Base-by-base conservation (phyloP, 2,329 filamentous ascomycete species). In the Rhynchosporium agropyri region DNA sequence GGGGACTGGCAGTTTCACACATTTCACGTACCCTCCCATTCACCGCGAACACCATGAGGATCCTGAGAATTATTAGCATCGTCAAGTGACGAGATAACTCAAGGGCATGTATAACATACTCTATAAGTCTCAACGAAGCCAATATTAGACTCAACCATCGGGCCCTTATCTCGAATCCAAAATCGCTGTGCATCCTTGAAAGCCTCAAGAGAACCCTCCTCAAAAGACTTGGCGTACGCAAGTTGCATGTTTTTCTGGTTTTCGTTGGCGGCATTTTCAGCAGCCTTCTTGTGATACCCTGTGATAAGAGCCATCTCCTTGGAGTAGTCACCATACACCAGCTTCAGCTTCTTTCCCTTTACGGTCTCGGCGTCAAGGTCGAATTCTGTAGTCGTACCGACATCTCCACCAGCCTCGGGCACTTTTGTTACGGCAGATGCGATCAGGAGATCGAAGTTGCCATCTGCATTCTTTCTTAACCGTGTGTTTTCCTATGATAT, bases 101-200 rank as follows among this genome's bases (percentile, higher is more conserved):
- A 8, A 12, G 8, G 15, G 29, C 7, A 54, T 15, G 3, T 28
- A 20, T 9, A 28, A 20, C 51, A 29, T 54, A 54, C 51, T 69
- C 91, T 82, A 75, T 95, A 95, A 0, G 90, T 92, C 78, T 95
- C 91, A 58, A 95, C 89, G 73, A 95, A 95, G 0, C 91, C 91
- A 69, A 65, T 84, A 74, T 94, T 92, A 50, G 84, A 88, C 76
- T 95, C 91, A 40, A 96, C 85, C 77, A 84, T 86, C 3, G 91
- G 91, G 26, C 89, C 88, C 75, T 92, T 91, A 74, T 96, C 90
- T 72, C 87, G 86, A 68, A 95, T 91, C 91, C 91, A 95, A 71
- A 83, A 84, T 67, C 89, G 83, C 75, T 95, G 91, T 67, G 87
- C 88, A 73, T 94, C 85, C 76, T 93, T 93, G 80, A 90, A 93